Evolutionary conservation across 345 rosid genomes (phyloP).

Genomic region (Dimocarpus longan): DNA sequence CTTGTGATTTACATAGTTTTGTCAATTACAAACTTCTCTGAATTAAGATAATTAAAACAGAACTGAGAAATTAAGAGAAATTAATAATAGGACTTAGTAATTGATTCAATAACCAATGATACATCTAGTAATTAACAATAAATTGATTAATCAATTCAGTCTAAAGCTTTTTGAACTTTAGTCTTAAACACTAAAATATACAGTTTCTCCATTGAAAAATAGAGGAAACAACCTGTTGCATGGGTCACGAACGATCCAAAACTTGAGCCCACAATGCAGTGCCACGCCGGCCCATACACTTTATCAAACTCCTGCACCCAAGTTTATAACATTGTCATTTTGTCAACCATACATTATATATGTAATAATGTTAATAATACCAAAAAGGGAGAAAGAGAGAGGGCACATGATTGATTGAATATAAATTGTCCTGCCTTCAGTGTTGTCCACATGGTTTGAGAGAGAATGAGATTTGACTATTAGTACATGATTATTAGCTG

Average conservation of each 20-base stretch:
- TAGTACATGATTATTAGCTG: not conserved
- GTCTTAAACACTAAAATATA: constrained; percentile 71
- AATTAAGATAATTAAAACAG: not conserved
- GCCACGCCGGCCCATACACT: constrained; percentile 95
- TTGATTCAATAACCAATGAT: too few relatives aligned
- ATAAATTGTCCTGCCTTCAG: not conserved
- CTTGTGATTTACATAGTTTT: not conserved
- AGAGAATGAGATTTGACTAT: not conserved
- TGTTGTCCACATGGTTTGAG: constrained; percentile 39
- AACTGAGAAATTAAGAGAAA: not conserved
- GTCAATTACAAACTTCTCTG: not conserved
- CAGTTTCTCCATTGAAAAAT: constrained; percentile 79
- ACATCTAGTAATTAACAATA: too few relatives aligned
- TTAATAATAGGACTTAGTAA: not conserved
- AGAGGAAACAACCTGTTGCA: constrained; percentile 78
- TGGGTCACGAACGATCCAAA: constrained; percentile 91
- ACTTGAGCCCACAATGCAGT: constrained; percentile 86
- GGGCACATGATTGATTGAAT: constrained; percentile 7
- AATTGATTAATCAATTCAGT: constrained; percentile 1
- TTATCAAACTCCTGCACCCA: constrained; percentile 80
- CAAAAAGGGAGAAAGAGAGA: not conserved
- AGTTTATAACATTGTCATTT: too few relatives aligned
- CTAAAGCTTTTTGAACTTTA: constrained; percentile 50
- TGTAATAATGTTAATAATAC: not conserved
- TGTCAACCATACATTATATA: not conserved